Percentiles rank a stretch among this genome's conserved stretches.
Conservation (phyloP, 1,284 basidiomycete species). For the Papiliotrema flavescens region DNA sequence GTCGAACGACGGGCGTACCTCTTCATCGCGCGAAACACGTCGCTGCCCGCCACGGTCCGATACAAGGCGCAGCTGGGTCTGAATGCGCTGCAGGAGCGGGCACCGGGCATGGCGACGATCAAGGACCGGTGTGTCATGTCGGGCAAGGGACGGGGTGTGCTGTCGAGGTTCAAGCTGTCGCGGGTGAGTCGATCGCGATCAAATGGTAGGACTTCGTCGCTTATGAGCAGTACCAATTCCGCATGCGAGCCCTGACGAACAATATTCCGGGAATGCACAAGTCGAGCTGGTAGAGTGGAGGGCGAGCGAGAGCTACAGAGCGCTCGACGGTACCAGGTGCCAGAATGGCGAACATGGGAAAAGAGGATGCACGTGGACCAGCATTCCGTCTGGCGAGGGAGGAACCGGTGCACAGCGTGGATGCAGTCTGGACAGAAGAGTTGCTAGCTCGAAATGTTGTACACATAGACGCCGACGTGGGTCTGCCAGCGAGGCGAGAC, state of each 20-base stretch:
- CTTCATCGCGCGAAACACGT: constrained; percentile 83
- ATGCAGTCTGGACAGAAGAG: too few relatives aligned
- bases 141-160: constrained; percentile 75
- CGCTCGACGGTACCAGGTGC: too few relatives aligned
- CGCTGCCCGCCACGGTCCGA: constrained; percentile 75
- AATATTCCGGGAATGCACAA: constrained; percentile 83
- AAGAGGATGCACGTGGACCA: too few relatives aligned
- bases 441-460: too few relatives aligned
- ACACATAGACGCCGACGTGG: too few relatives aligned
- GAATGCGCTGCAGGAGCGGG: constrained; percentile 78
- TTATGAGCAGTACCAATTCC: constrained; percentile 73
- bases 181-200: constrained; percentile 59
- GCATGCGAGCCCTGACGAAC: constrained; percentile 70
- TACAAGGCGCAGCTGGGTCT: constrained; percentile 95
- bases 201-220: background rate
- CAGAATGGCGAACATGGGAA: too few relatives aligned
- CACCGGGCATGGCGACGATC: constrained; percentile 70
- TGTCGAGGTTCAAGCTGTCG: constrained; percentile 82
- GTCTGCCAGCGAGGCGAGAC: too few relatives aligned
- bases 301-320: background rate
- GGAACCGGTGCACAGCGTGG: too few relatives aligned
- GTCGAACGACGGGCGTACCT: constrained; percentile 80
- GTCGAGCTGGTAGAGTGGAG: constrained; percentile 72
- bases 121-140: constrained; percentile 83
- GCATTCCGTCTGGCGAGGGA: too few relatives aligned